Conservation (phyloP, 306 rosid species). For the Cicer bijugum region DNA sequence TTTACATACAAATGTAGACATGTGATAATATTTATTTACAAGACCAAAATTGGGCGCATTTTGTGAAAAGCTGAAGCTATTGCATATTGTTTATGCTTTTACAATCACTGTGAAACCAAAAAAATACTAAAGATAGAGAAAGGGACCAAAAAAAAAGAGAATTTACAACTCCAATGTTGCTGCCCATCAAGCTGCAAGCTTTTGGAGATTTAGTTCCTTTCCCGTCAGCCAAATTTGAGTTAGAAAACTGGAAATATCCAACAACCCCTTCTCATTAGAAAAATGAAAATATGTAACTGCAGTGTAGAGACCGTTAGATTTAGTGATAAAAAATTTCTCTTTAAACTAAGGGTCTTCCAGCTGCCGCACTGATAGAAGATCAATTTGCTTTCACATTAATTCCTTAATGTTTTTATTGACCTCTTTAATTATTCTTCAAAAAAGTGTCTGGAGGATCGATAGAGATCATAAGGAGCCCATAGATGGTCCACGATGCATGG, state of each 20-base stretch:
- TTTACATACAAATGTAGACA: neutral
- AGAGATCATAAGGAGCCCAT: slow-evolving; percentile 76
- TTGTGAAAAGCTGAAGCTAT: slow-evolving; percentile 14
- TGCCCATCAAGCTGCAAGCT: slow-evolving; percentile 26
- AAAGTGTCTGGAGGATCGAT: slow-evolving; percentile 55
- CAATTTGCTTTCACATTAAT: no score
- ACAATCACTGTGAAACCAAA: neutral
- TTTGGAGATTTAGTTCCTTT: slow-evolving; percentile 28
- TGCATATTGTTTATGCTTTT: neutral
- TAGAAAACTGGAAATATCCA: neutral
- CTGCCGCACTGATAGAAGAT: no score
- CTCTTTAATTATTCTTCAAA: slow-evolving; percentile 56
- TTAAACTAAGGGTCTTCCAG: no score
- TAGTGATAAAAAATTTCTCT: no score
- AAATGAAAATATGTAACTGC: no score
- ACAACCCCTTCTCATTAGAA: neutral
- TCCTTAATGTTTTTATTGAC: no score
- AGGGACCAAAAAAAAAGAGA: neutral
- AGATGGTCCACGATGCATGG: slow-evolving; percentile 65
- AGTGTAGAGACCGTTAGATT: no score
- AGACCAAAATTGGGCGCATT: slow-evolving; percentile 7
- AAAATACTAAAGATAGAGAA: slow-evolving; percentile 4
- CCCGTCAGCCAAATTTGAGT: neutral
- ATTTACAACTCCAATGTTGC: slow-evolving; percentile 34
- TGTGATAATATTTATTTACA: slow-evolving; percentile 35